Conservation (phyloP, 192 early-diverging fungal species). For the Diversispora eburnea region DNA sequence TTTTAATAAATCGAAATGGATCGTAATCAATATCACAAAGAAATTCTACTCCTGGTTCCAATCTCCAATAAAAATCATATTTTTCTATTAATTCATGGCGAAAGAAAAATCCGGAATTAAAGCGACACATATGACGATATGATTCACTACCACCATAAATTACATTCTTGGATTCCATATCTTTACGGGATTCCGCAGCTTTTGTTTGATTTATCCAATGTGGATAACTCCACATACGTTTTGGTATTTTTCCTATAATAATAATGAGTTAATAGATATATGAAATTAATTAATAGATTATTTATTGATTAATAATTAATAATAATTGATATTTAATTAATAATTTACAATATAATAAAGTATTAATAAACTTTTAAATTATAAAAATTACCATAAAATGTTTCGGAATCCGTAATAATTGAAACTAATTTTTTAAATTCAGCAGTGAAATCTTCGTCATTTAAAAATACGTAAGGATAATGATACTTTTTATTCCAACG, state of each 20-base stretch:
- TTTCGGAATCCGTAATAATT: constrained; percentile 30
- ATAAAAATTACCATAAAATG: constrained; percentile 13
- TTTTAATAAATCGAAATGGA: constrained; percentile 72
- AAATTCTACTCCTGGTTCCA: constrained; percentile 79
- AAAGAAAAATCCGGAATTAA: constrained; percentile 74
- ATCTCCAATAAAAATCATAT: constrained; percentile 81
- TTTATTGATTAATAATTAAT: not conserved
- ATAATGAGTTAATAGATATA: not conserved
- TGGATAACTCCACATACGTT: constrained; percentile 75
- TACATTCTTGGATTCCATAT: constrained; percentile 59
- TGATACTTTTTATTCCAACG: constrained; percentile 69
- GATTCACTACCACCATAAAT: constrained; percentile 71
- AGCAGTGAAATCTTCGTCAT: constrained; percentile 70
- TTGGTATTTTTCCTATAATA: constrained; percentile 57
- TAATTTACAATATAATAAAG: too few relatives aligned
- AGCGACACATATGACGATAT: constrained; percentile 90
- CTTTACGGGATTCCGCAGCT: constrained; percentile 51
- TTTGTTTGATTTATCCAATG: constrained; percentile 62
- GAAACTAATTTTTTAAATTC: constrained; percentile 59
- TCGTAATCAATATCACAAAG: constrained; percentile 79
- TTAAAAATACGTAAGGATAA: constrained; percentile 85
- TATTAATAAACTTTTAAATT: not conserved
- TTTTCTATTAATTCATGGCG: constrained; percentile 63
- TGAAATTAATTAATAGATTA: not conserved
- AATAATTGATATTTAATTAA: not conserved